Percentiles rank a stretch among this genome's conserved stretches.
Conservation (phyloP, 331 rosid genomes). For the Cydonia oblonga region DNA sequence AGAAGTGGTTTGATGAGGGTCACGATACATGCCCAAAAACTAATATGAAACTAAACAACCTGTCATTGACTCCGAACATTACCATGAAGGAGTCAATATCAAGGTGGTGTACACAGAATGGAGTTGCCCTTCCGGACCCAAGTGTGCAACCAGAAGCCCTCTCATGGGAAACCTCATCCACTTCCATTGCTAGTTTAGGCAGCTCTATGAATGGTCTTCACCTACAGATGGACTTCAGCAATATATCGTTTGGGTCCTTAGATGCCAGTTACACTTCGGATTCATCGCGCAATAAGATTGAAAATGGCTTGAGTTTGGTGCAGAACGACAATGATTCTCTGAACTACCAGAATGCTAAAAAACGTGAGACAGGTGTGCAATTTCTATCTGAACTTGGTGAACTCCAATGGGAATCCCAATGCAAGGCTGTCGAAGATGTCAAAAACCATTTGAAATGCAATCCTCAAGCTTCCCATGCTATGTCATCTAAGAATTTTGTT, state of each 20-base stretch:
- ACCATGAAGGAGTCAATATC: constrained; percentile 56
- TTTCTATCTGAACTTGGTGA: constrained; percentile 44
- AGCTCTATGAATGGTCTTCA: constrained; percentile 59
- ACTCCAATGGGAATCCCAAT: constrained; percentile 65
- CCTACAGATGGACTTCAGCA: constrained; percentile 54
- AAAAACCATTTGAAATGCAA: constrained; percentile 30
- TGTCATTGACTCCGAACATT: constrained; percentile 45
- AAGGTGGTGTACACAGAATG: constrained; percentile 53
- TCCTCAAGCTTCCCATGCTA: constrained; percentile 23
- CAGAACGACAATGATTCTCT: constrained; percentile 26
- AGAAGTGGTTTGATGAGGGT: constrained; percentile 80
- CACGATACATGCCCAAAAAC: constrained; percentile 63
- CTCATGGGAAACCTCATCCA: constrained; percentile 39
- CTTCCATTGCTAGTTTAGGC: constrained; percentile 65
- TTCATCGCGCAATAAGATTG: constrained; percentile 22
- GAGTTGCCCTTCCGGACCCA: constrained; percentile 52
- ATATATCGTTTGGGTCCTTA: constrained; percentile 52
- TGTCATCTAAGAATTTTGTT: constrained; percentile 34
- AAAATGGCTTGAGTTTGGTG: constrained; percentile 20
- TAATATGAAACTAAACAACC: constrained; percentile 26
- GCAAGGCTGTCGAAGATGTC: constrained; percentile 59
- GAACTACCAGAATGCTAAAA: constrained; percentile 17
- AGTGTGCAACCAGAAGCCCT: constrained; percentile 22
- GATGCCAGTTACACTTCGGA: constrained; percentile 52
- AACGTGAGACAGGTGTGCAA: constrained; percentile 28